A percentile compares a stretch with the other conserved stretches of the same genome.
These are phyloP conservation scores for Cadophora gregata DNA, from an alignment of 2,329 filamentous ascomycete genomes.

Conservation along the genomic window DNA sequence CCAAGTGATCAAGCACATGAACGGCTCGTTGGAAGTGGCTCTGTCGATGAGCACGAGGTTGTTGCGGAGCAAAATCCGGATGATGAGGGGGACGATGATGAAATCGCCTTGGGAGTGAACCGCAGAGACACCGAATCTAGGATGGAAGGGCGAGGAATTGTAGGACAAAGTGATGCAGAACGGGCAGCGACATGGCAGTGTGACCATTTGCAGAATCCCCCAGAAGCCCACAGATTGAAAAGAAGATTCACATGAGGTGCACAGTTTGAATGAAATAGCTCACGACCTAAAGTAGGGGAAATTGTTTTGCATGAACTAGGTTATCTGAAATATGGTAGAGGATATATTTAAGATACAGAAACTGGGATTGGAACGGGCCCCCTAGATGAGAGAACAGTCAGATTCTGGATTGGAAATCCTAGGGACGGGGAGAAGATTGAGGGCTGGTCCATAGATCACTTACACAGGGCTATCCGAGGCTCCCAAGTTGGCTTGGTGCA, in stretches of 20 bases:
- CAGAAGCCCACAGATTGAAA: neutral
- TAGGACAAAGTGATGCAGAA: neutral
- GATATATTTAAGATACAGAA: conserved; percentile 38
- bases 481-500: conserved; percentile 54
- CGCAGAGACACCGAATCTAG: conserved; percentile 5
- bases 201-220: neutral
- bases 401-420: neutral
- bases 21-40: neutral
- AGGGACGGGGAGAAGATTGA: neutral
- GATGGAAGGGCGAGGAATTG: neutral
- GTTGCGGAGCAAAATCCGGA: neutral
- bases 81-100: neutral
- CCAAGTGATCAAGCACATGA: neutral
- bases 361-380: conserved; percentile 29
- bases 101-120: neutral
- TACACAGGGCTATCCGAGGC: conserved; percentile 38
- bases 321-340: neutral
- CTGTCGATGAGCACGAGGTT: neutral
- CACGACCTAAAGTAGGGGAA: neutral
- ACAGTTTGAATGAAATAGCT: neutral
- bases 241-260: neutral
- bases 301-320: neutral
- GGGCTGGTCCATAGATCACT: neutral
- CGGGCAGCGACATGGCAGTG: neutral
- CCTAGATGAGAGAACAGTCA: neutral